Evolutionary conservation across 805 yeast species (phyloP).

Genomic region (Teunomyces panamensis): DNA sequence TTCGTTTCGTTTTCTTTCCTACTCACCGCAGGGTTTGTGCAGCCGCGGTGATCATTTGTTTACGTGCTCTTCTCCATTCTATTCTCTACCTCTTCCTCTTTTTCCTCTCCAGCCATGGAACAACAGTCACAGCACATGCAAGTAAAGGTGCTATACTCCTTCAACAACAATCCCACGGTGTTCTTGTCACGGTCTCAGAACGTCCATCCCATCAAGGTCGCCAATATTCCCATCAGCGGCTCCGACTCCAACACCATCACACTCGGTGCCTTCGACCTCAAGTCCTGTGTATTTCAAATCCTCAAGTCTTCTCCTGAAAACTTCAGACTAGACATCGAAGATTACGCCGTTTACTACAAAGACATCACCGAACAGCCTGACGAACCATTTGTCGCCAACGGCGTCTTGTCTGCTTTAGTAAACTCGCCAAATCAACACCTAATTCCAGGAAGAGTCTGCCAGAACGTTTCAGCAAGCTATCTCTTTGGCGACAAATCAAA

Average conservation of each 20-base stretch:
- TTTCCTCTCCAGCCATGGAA: slow-evolving; percentile 14
- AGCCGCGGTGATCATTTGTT: not conserved
- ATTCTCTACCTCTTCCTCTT: not conserved
- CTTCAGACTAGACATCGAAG: slow-evolving; percentile 36
- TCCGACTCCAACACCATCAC: slow-evolving; percentile 29
- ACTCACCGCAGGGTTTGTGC: not conserved
- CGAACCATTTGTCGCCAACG: slow-evolving; percentile 46
- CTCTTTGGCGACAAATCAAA: slow-evolving; percentile 33
- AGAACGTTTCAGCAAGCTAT: slow-evolving; percentile 49
- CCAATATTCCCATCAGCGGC: slow-evolving; percentile 29
- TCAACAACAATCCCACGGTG: slow-evolving; percentile 42
- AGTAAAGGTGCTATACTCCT: slow-evolving; percentile 43
- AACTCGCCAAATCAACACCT: slow-evolving; percentile 22
- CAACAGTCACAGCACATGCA: slow-evolving; percentile 37
- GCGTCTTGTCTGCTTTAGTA: slow-evolving; percentile 33
- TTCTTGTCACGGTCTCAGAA: slow-evolving; percentile 38
- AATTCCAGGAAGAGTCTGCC: slow-evolving; percentile 56
- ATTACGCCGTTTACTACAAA: slow-evolving; percentile 45
- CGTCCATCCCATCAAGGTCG: slow-evolving; percentile 35
- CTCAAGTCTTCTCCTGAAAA: slow-evolving; percentile 40
- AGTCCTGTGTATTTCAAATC: slow-evolving; percentile 36
- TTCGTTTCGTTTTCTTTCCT: not conserved
- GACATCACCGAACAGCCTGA: slow-evolving; percentile 48
- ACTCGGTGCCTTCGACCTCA: slow-evolving; percentile 43
- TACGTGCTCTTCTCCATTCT: not conserved